phyloP scores from a whole-genome alignment of 1,139 yeast genomes.

The Pichia sp. region DNA sequence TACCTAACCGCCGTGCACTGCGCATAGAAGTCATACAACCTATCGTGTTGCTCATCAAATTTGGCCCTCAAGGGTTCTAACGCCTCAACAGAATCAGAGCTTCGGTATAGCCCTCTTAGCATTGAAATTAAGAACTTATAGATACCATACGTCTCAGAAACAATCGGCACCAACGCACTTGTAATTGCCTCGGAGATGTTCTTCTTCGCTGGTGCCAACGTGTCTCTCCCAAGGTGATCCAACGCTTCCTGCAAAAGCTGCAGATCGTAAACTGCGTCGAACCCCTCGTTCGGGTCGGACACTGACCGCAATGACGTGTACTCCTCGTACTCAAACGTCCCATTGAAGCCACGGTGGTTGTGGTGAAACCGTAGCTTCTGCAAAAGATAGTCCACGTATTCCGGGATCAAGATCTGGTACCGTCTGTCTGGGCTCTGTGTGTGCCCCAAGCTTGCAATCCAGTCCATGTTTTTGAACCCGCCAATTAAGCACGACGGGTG shows the following conservation, averaged over 20 bases:
- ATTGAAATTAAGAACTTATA: conserved; percentile 85
- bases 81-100: conserved; percentile 71
- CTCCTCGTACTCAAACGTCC: conserved; percentile 94
- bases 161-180: conserved; percentile 84
- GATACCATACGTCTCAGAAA: conserved; percentile 91
- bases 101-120: conserved; percentile 75
- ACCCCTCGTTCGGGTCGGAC: conserved; percentile 94
- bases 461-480: conserved; percentile 67
- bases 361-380: conserved; percentile 80
- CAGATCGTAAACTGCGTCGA: conserved; percentile 79
- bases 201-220: conserved; percentile 52
- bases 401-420: conserved; percentile 72
- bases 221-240: conserved; percentile 71
- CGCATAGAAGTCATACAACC: conserved; percentile 77
- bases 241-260: conserved; percentile 84
- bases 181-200: conserved; percentile 71
- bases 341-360: conserved; percentile 84
- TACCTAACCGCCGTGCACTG: conserved; percentile 86
- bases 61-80: conserved; percentile 69
- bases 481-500: conserved; percentile 82
- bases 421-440: conserved; percentile 35
- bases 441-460: conserved; percentile 53
- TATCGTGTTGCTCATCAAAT: conserved; percentile 73
- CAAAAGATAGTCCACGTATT: conserved; percentile 66
- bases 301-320: conserved; percentile 83